Evolutionary conservation across 73 alveolate genomes (phyloP).

Genomic region (Tetrahymena thermophila): DNA sequence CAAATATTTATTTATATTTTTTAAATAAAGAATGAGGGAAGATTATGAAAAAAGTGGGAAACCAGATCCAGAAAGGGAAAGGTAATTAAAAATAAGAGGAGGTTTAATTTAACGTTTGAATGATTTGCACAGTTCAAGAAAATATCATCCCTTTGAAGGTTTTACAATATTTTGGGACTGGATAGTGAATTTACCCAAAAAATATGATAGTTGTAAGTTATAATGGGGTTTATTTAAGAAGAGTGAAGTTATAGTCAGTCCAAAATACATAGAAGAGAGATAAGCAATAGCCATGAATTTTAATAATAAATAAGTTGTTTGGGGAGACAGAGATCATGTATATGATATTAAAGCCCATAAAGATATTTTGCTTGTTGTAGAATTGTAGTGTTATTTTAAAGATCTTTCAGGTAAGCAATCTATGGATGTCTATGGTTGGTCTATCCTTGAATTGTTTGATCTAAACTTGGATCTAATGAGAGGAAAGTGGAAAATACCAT

Average conservation of each 20-base stretch:
- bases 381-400: conserved; percentile 13
- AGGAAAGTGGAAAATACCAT: conserved; percentile 44
- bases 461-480: conserved; percentile 32
- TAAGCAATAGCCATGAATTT: conserved; percentile 4
- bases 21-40: not conserved
- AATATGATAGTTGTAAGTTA: conserved; percentile 33
- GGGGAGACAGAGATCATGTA: conserved; percentile 17
- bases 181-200: conserved; percentile 34
- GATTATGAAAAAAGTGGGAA: conserved; percentile 29
- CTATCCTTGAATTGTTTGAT: conserved; percentile 31
- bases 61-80: conserved; percentile 28
- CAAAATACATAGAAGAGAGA: conserved; percentile 22
- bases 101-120: conserved; percentile 16
- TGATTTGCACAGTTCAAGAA: conserved; percentile 17
- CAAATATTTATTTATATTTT: not conserved
- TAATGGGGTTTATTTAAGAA: conserved; percentile 39
- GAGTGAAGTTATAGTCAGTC: conserved; percentile 17
- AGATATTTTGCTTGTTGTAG: conserved; percentile 31
- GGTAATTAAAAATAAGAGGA: conserved; percentile 14
- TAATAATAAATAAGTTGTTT: conserved; percentile 11
- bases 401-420: conserved; percentile 10
- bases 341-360: conserved; percentile 35
- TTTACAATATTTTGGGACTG: conserved; percentile 38
- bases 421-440: conserved; percentile 43
- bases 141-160: conserved; percentile 35